Base-by-base conservation (phyloP, 2,329 filamentous ascomycete species). In the Fonsecaea monophora region DNA sequence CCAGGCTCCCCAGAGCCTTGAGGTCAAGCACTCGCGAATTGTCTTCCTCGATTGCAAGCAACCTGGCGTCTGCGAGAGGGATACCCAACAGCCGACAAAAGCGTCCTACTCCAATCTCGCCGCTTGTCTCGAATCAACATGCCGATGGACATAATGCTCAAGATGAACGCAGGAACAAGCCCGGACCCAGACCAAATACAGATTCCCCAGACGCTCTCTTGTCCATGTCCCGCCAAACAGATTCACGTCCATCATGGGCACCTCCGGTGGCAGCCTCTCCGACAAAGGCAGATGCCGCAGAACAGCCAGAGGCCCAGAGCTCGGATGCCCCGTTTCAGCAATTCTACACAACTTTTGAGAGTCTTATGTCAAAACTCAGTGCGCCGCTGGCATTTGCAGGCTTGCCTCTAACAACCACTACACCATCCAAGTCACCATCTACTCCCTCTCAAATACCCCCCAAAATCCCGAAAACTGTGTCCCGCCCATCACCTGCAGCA, bases 301-400 rank as follows among this genome's bases (percentile, higher is more conserved):
- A 80, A 56, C 34, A 71, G 21, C 38, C 66, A 38, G 66, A 62
- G 38, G 65, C 67, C 37, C 71, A 66, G 81, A 79, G 72, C 6
- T 74, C 79, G 1, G 92, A 96, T 37, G 93, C 94, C 64, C 90
- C 92, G 5, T 99, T 97, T 76, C 87, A 92, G 6, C 88, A 89
- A 62, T 99, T 98, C 80, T 99, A 98, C 79, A 94, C 86, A 66
- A 93, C 92, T 0, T 97, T 97, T 74, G 93, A 94, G 63, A 92
- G 87, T 62, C 86, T 97, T 56, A 92, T 98, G 75, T 95, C 92
- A 68, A 91, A 90, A 73, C 87, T 98, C 12, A 96, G 94, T 0
- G 93, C 94, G 0, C 94, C 94, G 1, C 83, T 99, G 35, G 94
- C 94, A 3, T 99, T 97, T 80, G 92, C 95, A 4, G 94, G 94